These are phyloP conservation scores for Candida glaebosa DNA, from an alignment of 805 yeast genomes.

Conservation along the genomic window DNA sequence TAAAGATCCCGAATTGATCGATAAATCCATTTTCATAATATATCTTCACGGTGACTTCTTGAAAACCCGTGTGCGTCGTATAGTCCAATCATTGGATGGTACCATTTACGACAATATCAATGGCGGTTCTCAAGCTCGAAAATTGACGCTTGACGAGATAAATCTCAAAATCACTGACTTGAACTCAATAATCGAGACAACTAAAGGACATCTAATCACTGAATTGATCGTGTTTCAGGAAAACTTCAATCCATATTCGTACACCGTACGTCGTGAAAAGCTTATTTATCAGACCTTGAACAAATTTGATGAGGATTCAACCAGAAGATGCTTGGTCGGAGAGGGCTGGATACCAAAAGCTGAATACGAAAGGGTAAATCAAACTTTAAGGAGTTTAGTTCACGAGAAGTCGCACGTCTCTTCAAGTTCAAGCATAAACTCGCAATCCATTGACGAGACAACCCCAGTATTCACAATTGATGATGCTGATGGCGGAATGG, in stretches of 20 bases:
- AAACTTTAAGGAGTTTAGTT: slow-evolving; percentile 41
- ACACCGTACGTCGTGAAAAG: slow-evolving; percentile 49
- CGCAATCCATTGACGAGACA: slow-evolving; percentile 4
- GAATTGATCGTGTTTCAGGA: slow-evolving; percentile 38
- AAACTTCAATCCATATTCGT: slow-evolving; percentile 27
- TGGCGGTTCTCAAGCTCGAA: slow-evolving; percentile 26
- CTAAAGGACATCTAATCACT: slow-evolving; percentile 33
- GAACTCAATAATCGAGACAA: slow-evolving; percentile 27
- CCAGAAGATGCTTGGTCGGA: slow-evolving; percentile 62
- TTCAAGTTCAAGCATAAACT: neutral
- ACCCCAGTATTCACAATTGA: slow-evolving; percentile 22
- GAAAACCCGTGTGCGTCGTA: slow-evolving; percentile 29
- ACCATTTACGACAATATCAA: slow-evolving; percentile 31
- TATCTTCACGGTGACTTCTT: slow-evolving; percentile 40
- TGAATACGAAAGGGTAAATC: slow-evolving; percentile 38
- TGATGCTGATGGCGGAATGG: slow-evolving; percentile 15
- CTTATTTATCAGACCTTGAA: slow-evolving; percentile 58
- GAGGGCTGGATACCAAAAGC: slow-evolving; percentile 73
- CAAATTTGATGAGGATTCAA: slow-evolving; percentile 63
- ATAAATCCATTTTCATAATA: slow-evolving; percentile 36
- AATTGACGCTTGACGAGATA: slow-evolving; percentile 25
- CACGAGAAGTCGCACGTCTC: slow-evolving; percentile 27
- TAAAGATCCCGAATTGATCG: slow-evolving; percentile 16
- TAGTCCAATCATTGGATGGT: slow-evolving; percentile 39
- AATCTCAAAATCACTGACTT: slow-evolving; percentile 32